Percentiles rank a stretch among this genome's conserved stretches.
Conservation (phyloP, 306 rosid genomes). For the Casuarina cunninghamiana region DNA sequence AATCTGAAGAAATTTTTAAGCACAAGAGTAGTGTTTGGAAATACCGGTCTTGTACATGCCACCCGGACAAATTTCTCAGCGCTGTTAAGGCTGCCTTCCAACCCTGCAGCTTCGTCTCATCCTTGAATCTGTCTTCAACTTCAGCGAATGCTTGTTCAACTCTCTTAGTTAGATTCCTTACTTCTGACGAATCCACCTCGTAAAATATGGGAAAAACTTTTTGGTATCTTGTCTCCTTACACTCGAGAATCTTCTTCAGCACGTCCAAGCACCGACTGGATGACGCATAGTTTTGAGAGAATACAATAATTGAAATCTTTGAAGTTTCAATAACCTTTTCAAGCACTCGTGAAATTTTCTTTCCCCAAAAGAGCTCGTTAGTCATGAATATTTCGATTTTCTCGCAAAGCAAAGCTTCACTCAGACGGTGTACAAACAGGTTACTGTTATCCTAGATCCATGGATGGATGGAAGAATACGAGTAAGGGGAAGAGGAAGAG, state of each 20-base stretch:
- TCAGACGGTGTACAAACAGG: background rate
- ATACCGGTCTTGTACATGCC: slow-evolving; percentile 16
- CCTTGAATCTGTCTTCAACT: slow-evolving; percentile 3
- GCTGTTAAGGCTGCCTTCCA: slow-evolving; percentile 28
- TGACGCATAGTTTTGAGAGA: slow-evolving; percentile 28
- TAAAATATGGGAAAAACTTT: background rate
- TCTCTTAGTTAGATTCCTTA: background rate
- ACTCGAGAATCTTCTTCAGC: background rate
- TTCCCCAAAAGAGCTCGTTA: background rate
- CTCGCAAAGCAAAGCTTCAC: background rate
- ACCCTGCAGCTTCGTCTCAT: slow-evolving; percentile 17
- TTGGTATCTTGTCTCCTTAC: background rate
- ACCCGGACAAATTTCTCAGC: slow-evolving; percentile 24
- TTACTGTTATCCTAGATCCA: background rate
- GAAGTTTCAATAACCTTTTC: background rate
- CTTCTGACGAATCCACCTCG: background rate
- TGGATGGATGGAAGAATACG: background rate
- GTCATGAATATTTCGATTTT: background rate
- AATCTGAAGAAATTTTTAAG: background rate
- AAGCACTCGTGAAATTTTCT: background rate
- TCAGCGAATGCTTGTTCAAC: background rate
- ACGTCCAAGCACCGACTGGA: background rate
- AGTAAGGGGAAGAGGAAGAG: background rate
- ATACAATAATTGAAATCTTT: slow-evolving; percentile 11
- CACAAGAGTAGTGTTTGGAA: background rate